A percentile compares a stretch with the other conserved stretches of the same genome.
Conservation (phyloP, 2,329 filamentous ascomycete genomes). For the Grosmannia clavigera region DNA sequence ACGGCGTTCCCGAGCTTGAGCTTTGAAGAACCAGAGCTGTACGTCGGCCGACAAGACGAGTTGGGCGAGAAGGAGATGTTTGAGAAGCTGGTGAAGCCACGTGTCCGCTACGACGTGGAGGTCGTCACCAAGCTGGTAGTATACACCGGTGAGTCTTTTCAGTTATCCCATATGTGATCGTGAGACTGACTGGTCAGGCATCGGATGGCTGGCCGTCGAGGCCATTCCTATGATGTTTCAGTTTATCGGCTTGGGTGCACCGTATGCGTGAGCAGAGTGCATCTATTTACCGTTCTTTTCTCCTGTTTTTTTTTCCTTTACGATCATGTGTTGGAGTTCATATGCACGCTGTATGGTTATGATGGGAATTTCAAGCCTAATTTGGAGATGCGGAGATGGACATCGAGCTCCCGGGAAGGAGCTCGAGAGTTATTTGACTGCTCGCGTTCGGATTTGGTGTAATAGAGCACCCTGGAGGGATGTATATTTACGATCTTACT, state of each 20-base stretch:
- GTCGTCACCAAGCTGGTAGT: slow-evolving; percentile 94
- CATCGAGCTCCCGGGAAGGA: not conserved
- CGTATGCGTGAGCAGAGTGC: not conserved
- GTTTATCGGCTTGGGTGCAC: slow-evolving; percentile 29
- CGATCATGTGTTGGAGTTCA: not conserved
- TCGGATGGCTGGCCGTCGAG: slow-evolving; percentile 70
- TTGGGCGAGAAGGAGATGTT: slow-evolving; percentile 70
- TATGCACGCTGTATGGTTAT: not conserved
- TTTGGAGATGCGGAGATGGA: not conserved
- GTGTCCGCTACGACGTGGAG: slow-evolving; percentile 95
- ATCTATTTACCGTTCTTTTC: not conserved
- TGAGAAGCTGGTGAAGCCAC: slow-evolving; percentile 66
- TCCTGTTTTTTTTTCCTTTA: not conserved
- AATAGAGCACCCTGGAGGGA: not conserved
- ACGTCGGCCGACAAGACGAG: slow-evolving; percentile 33
- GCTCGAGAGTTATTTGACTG: not conserved
- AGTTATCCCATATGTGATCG: not conserved
- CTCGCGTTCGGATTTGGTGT: not conserved
- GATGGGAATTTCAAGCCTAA: not conserved
- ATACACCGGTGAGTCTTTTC: slow-evolving; percentile 60
- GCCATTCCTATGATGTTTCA: slow-evolving; percentile 64
- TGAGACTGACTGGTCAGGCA: slow-evolving; percentile 38
- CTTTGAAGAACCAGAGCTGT: slow-evolving; percentile 22
- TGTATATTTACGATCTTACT: not conserved
- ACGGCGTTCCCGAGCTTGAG: slow-evolving; percentile 7